Evolutionary conservation across 1,284 basidiomycete genomes (phyloP).

Genomic region (Trametes sp.): DNA sequence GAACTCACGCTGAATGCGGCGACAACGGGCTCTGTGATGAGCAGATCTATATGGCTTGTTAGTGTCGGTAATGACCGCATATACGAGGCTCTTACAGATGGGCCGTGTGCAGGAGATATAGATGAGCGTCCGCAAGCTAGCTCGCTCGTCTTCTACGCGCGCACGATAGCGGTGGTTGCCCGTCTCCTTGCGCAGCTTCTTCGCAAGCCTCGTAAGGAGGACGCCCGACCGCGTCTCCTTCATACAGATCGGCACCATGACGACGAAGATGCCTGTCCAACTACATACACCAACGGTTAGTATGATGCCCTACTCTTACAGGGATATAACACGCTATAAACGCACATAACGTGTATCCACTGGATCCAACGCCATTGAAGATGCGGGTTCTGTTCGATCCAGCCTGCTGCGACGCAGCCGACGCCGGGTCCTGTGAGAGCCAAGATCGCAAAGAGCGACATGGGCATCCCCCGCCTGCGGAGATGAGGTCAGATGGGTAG

Average conservation of each 20-base stretch:
- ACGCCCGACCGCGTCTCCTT: conserved; percentile 71
- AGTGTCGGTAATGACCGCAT: neutral
- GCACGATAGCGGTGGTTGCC: conserved; percentile 69
- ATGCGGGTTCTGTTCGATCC: conserved; percentile 68
- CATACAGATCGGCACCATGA: conserved; percentile 58
- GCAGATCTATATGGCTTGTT: conserved; percentile 51
- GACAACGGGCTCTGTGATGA: conserved; percentile 81
- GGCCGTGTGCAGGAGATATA: conserved; percentile 75
- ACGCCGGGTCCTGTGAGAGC: conserved; percentile 68
- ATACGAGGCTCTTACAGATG: conserved; percentile 53
- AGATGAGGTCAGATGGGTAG: neutral
- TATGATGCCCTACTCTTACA: neutral
- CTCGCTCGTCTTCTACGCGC: conserved; percentile 67
- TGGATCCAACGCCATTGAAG: conserved; percentile 85
- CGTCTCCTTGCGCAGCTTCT: conserved; percentile 65
- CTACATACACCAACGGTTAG: conserved; percentile 39
- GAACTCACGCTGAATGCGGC: conserved; percentile 67
- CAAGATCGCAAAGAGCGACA: conserved; percentile 70
- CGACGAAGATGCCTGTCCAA: conserved; percentile 52
- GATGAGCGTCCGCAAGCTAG: conserved; percentile 62
- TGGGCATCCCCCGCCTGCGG: conserved; percentile 73
- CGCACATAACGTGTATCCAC: conserved; percentile 77
- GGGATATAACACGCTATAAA: conserved; percentile 11
- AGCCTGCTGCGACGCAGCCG: conserved; percentile 72
- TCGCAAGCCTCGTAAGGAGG: conserved; percentile 66